Evolutionary conservation across 2,329 filamentous ascomycete genomes (phyloP).

Genomic region (Phialophora expanda): DNA sequence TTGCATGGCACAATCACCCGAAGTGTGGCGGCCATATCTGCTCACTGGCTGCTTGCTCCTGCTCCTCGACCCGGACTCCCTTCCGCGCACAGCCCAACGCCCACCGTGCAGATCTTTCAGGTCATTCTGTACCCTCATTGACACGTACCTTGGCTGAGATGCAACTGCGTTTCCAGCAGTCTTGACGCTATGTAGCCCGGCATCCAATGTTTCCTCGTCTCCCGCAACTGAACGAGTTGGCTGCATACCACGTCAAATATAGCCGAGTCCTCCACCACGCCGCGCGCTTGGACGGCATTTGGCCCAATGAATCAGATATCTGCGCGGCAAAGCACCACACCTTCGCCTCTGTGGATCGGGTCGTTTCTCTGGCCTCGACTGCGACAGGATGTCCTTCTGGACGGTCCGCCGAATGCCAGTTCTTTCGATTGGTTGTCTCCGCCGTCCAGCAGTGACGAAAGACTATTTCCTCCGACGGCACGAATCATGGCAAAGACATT

Average conservation of each 20-base stretch:
- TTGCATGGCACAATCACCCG: background rate
- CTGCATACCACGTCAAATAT: background rate
- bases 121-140: background rate
- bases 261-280: background rate
- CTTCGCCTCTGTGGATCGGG: background rate
- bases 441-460: background rate
- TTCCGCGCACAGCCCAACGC: background rate
- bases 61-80: background rate
- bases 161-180: background rate
- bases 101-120: background rate
- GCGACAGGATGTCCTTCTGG: background rate
- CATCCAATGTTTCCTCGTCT: background rate
- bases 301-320: background rate
- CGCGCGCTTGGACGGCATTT: background rate
- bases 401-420: background rate
- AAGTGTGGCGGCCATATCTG: background rate
- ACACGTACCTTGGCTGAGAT: background rate
- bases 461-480: background rate
- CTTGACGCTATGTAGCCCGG: background rate
- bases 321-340: background rate
- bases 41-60: constrained; percentile 2
- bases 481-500: background rate
- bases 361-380: background rate
- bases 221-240: background rate
- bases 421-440: background rate